Base-by-base conservation (phyloP, 371 early-diverging fungal species). In the Mortierella sp. region DNA sequence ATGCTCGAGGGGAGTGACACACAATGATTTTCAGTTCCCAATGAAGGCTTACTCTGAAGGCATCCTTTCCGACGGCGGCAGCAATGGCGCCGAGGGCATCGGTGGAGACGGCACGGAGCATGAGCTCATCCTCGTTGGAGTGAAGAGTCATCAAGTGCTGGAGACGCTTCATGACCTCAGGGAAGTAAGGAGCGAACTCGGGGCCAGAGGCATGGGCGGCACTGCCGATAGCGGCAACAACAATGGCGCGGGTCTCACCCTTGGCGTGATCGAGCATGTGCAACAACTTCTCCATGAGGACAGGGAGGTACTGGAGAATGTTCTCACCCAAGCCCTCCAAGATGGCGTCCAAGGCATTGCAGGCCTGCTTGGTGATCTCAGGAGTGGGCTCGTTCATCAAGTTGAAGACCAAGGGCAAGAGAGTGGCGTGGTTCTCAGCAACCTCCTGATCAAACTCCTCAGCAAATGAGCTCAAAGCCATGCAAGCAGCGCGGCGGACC, bases 81-180 rank as follows among this genome's bases (percentile, higher is more conserved):
- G 96, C 97, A 78, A 97, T 90, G 14, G 95, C 91, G 64, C 93
- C 95, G 61, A 94, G 90, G 32, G 96, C 89, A 73, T 97, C 97
- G 0, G 94, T 95, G 8, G 97, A 95, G 11, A 95, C 92, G 51
- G 95, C 95, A 63, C 97, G 94, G 51, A 96, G 85, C 22, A 93
- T 86, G 43, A 93, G 77, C 35, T 88, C 86, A 24, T 94, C 94
- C 28, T 88, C 87, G 26, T 86, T 89, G 37, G 90, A 86, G 47
- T 85, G 87, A 60, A 94, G 76, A 6, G 91, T 80, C 95, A 96
- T 96, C 55, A 94, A 85, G 24, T 86, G 86, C 62, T 87, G 88
- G 30, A 97, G 85, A 66, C 94, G 91, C 45, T 88, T 88, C 73
- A 94, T 89, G 47, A 95, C 91, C 66, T 87, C 84, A 16, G 72